Evolutionary conservation across 768 basidiomycete species (phyloP).

Genomic region (Pleurotus cornucopiae): DNA sequence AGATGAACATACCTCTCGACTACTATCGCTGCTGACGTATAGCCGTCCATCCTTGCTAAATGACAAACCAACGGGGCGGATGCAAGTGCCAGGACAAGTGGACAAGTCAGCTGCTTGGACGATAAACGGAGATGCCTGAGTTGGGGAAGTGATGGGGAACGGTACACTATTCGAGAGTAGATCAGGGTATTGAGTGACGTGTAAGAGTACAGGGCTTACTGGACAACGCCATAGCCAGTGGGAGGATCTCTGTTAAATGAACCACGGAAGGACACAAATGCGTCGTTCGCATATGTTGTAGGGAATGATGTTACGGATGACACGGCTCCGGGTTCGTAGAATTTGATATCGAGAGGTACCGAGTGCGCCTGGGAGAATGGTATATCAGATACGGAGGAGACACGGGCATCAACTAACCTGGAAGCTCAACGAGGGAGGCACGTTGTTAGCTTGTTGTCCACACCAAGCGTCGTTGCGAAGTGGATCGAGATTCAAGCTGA

Average conservation of each 20-base stretch:
- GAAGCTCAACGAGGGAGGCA: constrained; percentile 33
- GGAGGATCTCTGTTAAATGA: constrained; percentile 36
- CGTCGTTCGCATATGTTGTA: constrained; percentile 22
- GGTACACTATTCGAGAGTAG: constrained; percentile 18
- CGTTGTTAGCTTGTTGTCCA: constrained; percentile 26
- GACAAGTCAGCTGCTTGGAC: constrained; percentile 34
- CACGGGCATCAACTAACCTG: constrained; percentile 22
- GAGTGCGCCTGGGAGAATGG: constrained; percentile 34
- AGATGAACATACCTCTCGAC: constrained; percentile 31
- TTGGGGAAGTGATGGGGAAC: constrained; percentile 16
- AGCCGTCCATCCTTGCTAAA: constrained; percentile 30
- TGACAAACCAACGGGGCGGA: constrained; percentile 39
- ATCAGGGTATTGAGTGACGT: neutral
- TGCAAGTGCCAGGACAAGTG: constrained; percentile 36
- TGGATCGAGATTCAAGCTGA: constrained; percentile 32
- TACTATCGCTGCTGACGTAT: constrained; percentile 39
- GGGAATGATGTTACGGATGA: constrained; percentile 21
- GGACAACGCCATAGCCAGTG: constrained; percentile 43
- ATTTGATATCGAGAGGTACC: constrained; percentile 43
- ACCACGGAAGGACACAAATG: constrained; percentile 44
- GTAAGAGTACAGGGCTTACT: constrained; percentile 17
- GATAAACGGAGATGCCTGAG: constrained; percentile 25
- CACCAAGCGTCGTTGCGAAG: constrained; percentile 30
- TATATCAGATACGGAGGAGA: neutral
- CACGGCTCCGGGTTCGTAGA: constrained; percentile 19